Evolutionary conservation across 331 rosid genomes (phyloP).

Genomic region (Quercus lobata): DNA sequence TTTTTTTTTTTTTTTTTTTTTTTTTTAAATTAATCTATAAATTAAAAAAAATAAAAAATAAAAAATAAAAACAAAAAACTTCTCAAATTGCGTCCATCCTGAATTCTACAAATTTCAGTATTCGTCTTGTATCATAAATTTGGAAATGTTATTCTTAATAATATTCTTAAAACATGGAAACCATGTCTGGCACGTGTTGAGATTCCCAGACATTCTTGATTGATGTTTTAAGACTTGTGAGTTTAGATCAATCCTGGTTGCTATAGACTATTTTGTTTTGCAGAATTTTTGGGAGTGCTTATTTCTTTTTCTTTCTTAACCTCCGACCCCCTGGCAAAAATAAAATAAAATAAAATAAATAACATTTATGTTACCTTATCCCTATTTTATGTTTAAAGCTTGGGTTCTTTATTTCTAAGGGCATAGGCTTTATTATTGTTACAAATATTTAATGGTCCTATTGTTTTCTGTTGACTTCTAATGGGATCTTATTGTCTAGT

Average conservation of each 20-base stretch:
- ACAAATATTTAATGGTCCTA: no score
- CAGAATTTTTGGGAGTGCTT: not conserved
- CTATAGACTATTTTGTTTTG: not conserved
- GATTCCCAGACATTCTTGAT: not conserved
- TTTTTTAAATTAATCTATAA: no score
- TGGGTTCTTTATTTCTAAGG: not conserved
- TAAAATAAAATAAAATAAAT: no score
- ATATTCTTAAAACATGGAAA: no score
- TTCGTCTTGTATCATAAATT: no score
- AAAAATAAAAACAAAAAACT: no score
- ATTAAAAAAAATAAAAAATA: no score
- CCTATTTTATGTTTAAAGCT: not conserved
- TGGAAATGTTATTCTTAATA: no score
- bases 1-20: no score
- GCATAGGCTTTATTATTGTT: not conserved
- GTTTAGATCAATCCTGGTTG: not conserved
- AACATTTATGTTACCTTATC: not conserved
- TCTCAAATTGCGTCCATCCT: no score
- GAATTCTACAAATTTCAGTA: no score
- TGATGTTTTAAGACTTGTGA: not conserved
- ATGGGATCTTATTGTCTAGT: not conserved
- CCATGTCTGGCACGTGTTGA: not conserved
- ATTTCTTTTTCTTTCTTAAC: not conserved
- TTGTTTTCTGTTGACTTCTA: not conserved
- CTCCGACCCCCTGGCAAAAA: no score